Percentiles rank a stretch among this genome's conserved stretches.
Evolutionary conservation across 148 eudicot species (phyloP).

Genomic region (Mesembryanthemum crystallinum): DNA sequence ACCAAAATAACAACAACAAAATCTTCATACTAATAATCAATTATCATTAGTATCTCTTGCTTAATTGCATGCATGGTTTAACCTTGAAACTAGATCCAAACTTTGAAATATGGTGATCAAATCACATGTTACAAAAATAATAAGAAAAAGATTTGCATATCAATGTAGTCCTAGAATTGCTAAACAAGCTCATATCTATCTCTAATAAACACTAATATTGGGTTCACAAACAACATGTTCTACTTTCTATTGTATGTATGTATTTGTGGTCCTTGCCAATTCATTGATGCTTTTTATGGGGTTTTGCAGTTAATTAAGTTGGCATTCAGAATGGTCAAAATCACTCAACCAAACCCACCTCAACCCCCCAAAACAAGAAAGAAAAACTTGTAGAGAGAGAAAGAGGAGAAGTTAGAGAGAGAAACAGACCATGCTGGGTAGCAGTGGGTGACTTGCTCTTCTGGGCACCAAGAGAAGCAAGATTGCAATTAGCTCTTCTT

Average conservation of each 20-base stretch:
- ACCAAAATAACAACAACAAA: background rate
- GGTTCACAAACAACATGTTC: background rate
- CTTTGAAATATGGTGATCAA: background rate
- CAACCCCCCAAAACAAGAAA: background rate
- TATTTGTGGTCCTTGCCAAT: conserved; percentile 28
- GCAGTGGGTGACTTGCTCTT: conserved; percentile 36
- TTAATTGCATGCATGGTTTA: conserved; percentile 20
- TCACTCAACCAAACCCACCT: conserved; percentile 23
- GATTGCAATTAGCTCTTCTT: conserved; percentile 59
- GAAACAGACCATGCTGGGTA: conserved; percentile 33
- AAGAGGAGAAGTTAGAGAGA: conserved; percentile 2
- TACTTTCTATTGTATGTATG: background rate
- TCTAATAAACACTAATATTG: background rate
- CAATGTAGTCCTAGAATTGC: background rate
- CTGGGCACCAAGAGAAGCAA: conserved; percentile 54
- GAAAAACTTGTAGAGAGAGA: conserved; percentile 4
- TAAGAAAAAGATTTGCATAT: background rate
- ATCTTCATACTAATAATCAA: background rate
- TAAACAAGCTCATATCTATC: background rate
- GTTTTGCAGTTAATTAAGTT: conserved; percentile 9
- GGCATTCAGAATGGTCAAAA: conserved; percentile 29
- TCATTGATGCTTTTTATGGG: conserved; percentile 22
- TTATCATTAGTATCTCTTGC: background rate
- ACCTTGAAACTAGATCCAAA: conserved; percentile 1
- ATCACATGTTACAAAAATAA: background rate